phyloP scores from a whole-genome alignment of 192 early-diverging fungal species.

The Mortierella alpina region DNA sequence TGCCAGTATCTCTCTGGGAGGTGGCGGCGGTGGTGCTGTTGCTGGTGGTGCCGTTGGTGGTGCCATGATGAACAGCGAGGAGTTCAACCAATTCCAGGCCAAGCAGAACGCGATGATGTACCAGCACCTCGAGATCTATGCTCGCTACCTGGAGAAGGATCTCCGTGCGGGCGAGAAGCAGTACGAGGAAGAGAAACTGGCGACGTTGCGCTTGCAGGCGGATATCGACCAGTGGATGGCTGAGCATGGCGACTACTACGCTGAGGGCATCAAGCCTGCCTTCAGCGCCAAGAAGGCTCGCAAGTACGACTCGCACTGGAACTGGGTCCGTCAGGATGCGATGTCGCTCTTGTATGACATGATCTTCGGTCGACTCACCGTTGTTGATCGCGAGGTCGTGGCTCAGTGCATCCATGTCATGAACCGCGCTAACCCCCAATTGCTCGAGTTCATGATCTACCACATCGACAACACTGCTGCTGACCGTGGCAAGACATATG shows the following conservation, averaged over 20 bases:
- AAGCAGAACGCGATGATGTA: conserved; percentile 76
- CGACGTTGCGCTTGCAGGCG: conserved; percentile 74
- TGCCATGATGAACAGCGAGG: conserved; percentile 87
- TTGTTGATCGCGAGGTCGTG: conserved; percentile 92
- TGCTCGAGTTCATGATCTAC: conserved; percentile 91
- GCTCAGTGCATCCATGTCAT: conserved; percentile 92
- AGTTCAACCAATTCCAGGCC: conserved; percentile 82
- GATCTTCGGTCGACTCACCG: conserved; percentile 87
- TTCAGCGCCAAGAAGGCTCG: conserved; percentile 91
- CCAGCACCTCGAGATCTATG: conserved; percentile 82
- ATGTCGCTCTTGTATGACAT: conserved; percentile 91
- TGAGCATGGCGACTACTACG: conserved; percentile 94
- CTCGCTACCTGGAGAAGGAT: conserved; percentile 85
- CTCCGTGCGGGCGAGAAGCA: conserved; percentile 74
- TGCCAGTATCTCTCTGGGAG: conserved; percentile 72
- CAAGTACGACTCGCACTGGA: conserved; percentile 96
- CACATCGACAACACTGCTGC: conserved; percentile 82
- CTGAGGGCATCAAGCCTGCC: conserved; percentile 86
- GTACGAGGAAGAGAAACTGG: conserved; percentile 75
- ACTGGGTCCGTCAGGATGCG: conserved; percentile 94
- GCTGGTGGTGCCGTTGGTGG: conserved; percentile 62
- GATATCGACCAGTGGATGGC: conserved; percentile 90
- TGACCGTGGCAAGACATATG: conserved; percentile 86
- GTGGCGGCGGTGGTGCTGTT: conserved; percentile 61
- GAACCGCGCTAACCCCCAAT: conserved; percentile 85